These are phyloP conservation scores for Mucor lusitanicus DNA, from an alignment of 371 early-diverging fungal genomes.

Conservation along the genomic window DNA sequence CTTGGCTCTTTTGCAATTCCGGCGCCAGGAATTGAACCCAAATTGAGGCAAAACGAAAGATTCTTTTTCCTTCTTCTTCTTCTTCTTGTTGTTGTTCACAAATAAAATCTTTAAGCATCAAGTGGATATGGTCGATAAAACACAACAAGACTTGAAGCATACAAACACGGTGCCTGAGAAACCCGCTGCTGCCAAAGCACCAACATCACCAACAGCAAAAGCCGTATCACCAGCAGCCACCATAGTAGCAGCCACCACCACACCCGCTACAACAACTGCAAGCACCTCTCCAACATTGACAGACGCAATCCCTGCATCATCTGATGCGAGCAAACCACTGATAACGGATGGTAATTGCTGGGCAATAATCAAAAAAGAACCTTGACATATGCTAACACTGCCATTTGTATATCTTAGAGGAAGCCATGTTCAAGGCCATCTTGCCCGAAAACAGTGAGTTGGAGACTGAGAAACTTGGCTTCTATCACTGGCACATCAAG, in stretches of 20 bases:
- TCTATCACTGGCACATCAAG: conserved; percentile 24
- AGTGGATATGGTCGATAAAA: background rate
- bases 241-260: background rate
- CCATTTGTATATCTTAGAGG: conserved; percentile 9
- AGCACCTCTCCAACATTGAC: background rate
- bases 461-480: conserved; percentile 13
- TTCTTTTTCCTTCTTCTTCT: background rate
- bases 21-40: background rate
- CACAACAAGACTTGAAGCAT: background rate
- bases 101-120: background rate
- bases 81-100: background rate
- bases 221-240: background rate
- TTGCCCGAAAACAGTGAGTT: conserved; percentile 22
- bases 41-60: background rate
- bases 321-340: background rate
- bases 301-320: background rate
- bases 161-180: background rate
- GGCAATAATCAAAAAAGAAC: too few relatives aligned
- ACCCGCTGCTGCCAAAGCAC: background rate
- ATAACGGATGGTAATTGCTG: background rate
- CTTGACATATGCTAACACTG: too few relatives aligned
- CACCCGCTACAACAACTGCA: background rate
- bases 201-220: background rate
- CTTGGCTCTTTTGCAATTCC: background rate
- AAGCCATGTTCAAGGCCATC: conserved; percentile 13